A percentile compares a stretch with the other conserved stretches of the same genome.
Evolutionary conservation across 257 asterid genomes (phyloP).

Genomic region (Forsythia suspensa): DNA sequence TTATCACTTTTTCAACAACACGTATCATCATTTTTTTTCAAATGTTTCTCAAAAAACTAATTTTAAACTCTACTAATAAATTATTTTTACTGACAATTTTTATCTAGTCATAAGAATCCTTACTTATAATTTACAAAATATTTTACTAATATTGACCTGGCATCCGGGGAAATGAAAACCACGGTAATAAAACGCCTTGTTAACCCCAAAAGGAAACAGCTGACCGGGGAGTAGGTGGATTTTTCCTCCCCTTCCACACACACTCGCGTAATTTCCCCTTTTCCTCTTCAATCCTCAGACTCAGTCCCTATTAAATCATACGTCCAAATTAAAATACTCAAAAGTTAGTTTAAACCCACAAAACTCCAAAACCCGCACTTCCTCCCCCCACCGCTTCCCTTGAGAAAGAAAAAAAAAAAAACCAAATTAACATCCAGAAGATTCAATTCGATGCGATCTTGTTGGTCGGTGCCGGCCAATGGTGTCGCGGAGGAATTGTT

Average conservation of each 20-base stretch:
- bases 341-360: constrained; percentile 2
- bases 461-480: constrained; percentile 54
- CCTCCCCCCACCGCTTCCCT: not conserved
- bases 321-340: not conserved
- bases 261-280: not conserved
- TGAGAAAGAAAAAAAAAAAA: not conserved
- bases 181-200: no score
- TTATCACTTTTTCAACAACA: no score
- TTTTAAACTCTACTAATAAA: no score
- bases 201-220: no score
- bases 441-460: constrained; percentile 55
- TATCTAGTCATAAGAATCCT: no score
- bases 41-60: no score
- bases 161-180: no score
- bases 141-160: no score
- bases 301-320: not conserved
- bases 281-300: not conserved
- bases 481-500: constrained; percentile 54
- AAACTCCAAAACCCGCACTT: not conserved
- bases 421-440: constrained; percentile 10
- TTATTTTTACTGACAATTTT: no score
- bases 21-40: no score
- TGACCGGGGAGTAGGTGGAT: no score
- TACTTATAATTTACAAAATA: no score
- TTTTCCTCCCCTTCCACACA: not conserved